Evolutionary conservation across 2,329 filamentous ascomycete species (phyloP).

Genomic region (Paraphaeosphaeria minitans): DNA sequence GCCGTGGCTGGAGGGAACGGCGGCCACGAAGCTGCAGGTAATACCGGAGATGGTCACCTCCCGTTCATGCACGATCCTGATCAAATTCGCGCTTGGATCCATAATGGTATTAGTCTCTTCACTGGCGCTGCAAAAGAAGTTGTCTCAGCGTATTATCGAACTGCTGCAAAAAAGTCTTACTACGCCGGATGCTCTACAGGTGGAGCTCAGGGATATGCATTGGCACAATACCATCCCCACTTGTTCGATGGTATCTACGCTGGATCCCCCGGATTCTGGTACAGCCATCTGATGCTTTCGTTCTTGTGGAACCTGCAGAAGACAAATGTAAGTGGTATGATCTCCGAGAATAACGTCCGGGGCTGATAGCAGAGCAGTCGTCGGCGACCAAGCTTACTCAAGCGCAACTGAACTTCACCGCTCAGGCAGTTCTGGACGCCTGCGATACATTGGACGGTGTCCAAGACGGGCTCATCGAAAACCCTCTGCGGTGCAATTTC

Average conservation of each 20-base stretch:
- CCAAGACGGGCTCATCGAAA: constrained; percentile 47
- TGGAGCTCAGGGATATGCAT: constrained; percentile 27
- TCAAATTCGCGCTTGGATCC: constrained; percentile 18
- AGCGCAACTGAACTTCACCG: constrained; percentile 39
- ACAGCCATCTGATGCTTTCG: not conserved
- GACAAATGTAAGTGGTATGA: not conserved
- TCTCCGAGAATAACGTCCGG: not conserved
- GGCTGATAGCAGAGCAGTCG: not conserved
- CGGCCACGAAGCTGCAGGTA: constrained; percentile 14
- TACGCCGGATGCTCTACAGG: constrained; percentile 33
- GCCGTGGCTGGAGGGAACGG: constrained; percentile 15
- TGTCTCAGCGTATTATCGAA: constrained; percentile 23
- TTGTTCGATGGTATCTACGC: constrained; percentile 27
- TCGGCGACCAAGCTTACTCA: constrained; percentile 28
- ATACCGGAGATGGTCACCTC: constrained; percentile 16
- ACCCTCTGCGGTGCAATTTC: constrained; percentile 47
- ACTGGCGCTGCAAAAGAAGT: constrained; percentile 12
- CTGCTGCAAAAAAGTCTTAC: constrained; percentile 10
- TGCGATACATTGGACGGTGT: constrained; percentile 51
- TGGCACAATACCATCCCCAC: constrained; percentile 29
- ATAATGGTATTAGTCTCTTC: constrained; percentile 16
- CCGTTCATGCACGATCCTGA: constrained; percentile 14
- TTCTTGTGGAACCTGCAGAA: constrained; percentile 1
- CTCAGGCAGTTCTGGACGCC: constrained; percentile 40
- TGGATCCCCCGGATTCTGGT: not conserved